Percentiles rank a stretch among this genome's conserved stretches.
These are phyloP conservation scores for Debaryomycetaceae sp. DNA, from an alignment of 1,139 yeast genomes.

Conservation along the genomic window DNA sequence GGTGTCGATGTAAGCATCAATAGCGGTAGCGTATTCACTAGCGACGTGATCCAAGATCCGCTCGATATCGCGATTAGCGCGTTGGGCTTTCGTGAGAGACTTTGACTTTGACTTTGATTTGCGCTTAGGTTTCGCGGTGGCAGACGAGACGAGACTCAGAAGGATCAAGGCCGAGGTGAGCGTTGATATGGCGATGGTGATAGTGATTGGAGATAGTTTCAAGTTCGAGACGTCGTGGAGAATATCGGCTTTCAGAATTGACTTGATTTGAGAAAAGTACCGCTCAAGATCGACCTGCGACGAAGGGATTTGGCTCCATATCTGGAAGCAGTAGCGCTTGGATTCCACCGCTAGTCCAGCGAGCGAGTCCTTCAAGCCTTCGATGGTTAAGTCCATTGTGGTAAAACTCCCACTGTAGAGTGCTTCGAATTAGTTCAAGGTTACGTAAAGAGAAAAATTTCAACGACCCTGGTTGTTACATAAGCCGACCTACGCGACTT, in stretches of 20 bases:
- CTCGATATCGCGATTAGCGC: slow-evolving; percentile 32
- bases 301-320: neutral
- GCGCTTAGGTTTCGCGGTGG: slow-evolving; percentile 4
- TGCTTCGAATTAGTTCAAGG: too few relatives aligned
- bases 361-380: slow-evolving; percentile 1
- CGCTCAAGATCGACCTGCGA: slow-evolving; percentile 1
- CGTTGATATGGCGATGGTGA: slow-evolving; percentile 22
- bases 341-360: neutral
- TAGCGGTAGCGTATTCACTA: slow-evolving; percentile 31
- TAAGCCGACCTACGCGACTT: too few relatives aligned
- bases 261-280: slow-evolving; percentile 3
- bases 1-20: slow-evolving; percentile 28
- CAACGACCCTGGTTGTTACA: too few relatives aligned
- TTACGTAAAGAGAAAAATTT: too few relatives aligned
- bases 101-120: slow-evolving; percentile 21
- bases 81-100: slow-evolving; percentile 32
- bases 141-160: neutral
- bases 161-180: slow-evolving; percentile 1
- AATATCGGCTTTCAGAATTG: slow-evolving; percentile 11
- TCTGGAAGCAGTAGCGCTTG: neutral
- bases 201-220: slow-evolving; percentile 24
- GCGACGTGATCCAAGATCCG: slow-evolving; percentile 32
- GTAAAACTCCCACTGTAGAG: too few relatives aligned
- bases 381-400: slow-evolving; percentile 1
- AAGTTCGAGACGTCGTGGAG: slow-evolving; percentile 20